Conservation (phyloP, 805 yeast genomes). For the Cyberlindnera xylosilytica region DNA sequence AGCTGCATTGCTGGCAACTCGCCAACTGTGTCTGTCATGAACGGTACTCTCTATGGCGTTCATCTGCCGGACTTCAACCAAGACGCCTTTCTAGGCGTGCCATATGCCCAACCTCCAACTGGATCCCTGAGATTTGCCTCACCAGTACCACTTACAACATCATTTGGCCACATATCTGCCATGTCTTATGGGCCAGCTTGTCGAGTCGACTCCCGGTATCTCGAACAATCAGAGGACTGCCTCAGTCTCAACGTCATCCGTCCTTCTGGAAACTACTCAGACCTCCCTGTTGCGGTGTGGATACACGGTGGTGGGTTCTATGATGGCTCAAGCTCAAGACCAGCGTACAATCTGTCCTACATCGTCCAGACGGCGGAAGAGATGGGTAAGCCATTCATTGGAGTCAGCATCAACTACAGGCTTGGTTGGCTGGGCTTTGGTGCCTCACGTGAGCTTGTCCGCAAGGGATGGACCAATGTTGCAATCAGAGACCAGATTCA, state of each 20-base stretch:
- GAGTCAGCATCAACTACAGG: conserved; percentile 37
- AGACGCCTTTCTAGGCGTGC: conserved; percentile 24
- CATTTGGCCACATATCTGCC: conserved; percentile 13
- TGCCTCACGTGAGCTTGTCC: conserved; percentile 24
- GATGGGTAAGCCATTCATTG: conserved; percentile 26
- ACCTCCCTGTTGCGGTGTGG: conserved; percentile 32
- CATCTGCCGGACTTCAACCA: too few relatives aligned
- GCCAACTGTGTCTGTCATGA: too few relatives aligned
- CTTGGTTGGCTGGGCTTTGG: conserved; percentile 35
- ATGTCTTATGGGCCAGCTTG: conserved; percentile 28
- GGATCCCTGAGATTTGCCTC: conserved; percentile 26
- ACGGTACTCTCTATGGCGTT: too few relatives aligned
- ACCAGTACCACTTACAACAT: conserved; percentile 17
- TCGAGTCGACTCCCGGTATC: conserved; percentile 9
- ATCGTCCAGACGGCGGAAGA: conserved; percentile 18
- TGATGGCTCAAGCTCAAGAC: conserved; percentile 21
- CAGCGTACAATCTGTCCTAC: conserved; percentile 18
- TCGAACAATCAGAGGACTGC: conserved; percentile 29
- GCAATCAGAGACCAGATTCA: conserved; percentile 35
- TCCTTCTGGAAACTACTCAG: conserved; percentile 18
- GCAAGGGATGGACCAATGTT: conserved; percentile 28
- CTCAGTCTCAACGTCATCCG: conserved; percentile 27
- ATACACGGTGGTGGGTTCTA: conserved; percentile 37
- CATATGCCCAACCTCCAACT: conserved; percentile 30
- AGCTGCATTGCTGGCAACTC: too few relatives aligned